phyloP scores from a whole-genome alignment of 208 protist genomes.

The Borovskyia barvae region DNA sequence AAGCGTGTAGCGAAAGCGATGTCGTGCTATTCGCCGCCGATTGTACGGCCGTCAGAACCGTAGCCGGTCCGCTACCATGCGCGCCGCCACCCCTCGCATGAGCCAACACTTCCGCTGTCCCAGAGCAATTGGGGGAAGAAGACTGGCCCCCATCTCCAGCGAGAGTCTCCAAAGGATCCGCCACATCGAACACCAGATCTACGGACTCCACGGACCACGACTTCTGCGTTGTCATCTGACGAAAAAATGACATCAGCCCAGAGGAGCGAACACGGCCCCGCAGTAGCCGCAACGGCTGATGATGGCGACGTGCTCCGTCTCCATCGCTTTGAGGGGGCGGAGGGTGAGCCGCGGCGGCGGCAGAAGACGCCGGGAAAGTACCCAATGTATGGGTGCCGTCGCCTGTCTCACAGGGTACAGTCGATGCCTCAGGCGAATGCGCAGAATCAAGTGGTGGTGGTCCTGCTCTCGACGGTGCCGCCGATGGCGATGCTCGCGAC shows the following conservation, averaged over 20 bases:
- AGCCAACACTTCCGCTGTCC: too few species aligned
- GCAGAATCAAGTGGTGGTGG: slow-evolving; percentile 2
- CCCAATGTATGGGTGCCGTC: too few species aligned
- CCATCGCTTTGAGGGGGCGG: neutral
- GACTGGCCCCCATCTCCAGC: too few species aligned
- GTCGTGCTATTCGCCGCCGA: too few species aligned
- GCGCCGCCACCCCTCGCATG: neutral
- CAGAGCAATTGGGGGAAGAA: too few species aligned
- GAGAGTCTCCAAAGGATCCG: too few species aligned
- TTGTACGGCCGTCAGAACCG: neutral
- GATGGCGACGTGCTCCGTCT: neutral
- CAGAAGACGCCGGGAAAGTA: too few species aligned
- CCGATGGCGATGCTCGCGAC: slow-evolving; percentile 13
- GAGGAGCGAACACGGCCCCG: slow-evolving; percentile 19
- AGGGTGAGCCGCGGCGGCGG: neutral
- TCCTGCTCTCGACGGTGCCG: slow-evolving; percentile 1
- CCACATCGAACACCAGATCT: slow-evolving; percentile 21
- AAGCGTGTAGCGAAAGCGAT: too few species aligned
- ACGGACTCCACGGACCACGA: slow-evolving; percentile 21
- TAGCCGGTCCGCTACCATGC: neutral
- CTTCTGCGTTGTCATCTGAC: slow-evolving; percentile 21
- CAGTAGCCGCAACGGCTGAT: slow-evolving; percentile 18
- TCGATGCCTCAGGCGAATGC: too few species aligned
- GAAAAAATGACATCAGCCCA: slow-evolving; percentile 22
- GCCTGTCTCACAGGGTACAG: too few species aligned